These are phyloP conservation scores for Hylodesmum podocarpum DNA, from an alignment of 306 rosid genomes.

Conservation along the genomic window DNA sequence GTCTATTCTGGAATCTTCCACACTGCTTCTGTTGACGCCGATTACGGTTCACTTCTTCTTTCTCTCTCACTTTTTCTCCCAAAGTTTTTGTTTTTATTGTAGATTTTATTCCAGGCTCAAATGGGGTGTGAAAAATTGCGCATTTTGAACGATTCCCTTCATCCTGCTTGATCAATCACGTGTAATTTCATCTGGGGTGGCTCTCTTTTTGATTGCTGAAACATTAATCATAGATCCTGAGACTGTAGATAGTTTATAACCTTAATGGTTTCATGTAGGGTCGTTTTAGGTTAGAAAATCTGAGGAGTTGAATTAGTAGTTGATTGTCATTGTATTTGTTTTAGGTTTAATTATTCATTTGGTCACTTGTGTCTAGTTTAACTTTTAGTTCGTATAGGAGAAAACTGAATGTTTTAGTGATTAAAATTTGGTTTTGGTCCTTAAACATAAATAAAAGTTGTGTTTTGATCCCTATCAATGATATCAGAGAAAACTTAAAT, in stretches of 20 bases:
- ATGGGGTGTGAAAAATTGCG: not conserved
- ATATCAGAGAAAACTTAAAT: not conserved
- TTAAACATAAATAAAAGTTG: not conserved
- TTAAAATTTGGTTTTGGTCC: too few species aligned
- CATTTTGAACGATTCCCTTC: constrained; percentile 7
- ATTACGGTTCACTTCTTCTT: constrained; percentile 48
- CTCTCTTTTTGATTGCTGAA: not conserved
- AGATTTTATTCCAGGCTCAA: not conserved
- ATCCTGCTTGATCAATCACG: constrained; percentile 20
- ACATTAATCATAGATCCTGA: constrained; percentile 18
- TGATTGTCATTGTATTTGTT: not conserved
- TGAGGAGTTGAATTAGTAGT: constrained; percentile 13
- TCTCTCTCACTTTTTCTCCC: not conserved
- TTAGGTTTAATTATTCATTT: not conserved
- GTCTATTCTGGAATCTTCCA: constrained; percentile 86
- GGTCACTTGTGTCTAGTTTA: not conserved
- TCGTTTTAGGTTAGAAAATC: not conserved
- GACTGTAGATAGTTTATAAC: not conserved
- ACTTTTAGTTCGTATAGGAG: not conserved
- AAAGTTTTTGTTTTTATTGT: not conserved
- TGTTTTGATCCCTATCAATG: not conserved
- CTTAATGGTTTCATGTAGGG: not conserved
- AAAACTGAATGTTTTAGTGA: not conserved
- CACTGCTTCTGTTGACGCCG: constrained; percentile 59
- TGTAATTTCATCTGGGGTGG: constrained; percentile 28